Conservation (phyloP, 2,329 filamentous ascomycete genomes). For the Cladosporium cucumerinum region DNA sequence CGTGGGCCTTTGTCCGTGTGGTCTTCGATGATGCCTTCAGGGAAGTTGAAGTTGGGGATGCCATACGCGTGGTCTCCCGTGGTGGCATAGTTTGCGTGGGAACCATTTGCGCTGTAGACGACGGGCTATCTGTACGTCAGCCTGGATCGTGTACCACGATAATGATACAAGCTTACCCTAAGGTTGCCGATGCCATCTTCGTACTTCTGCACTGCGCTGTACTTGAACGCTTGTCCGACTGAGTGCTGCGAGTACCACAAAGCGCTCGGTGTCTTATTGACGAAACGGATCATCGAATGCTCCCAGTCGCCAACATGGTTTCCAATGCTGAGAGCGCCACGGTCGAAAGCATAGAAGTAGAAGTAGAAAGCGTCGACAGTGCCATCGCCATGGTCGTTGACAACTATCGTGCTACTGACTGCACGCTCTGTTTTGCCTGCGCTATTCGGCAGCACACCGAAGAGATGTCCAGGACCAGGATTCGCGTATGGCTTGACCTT, state of each 20-base stretch:
- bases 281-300: conserved; percentile 65
- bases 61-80: conserved; percentile 60
- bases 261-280: conserved; percentile 51
- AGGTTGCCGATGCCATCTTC: conserved; percentile 33
- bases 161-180: neutral
- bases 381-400: conserved; percentile 54
- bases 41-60: conserved; percentile 59
- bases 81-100: conserved; percentile 63
- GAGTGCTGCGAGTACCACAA: conserved; percentile 64
- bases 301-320: conserved; percentile 63
- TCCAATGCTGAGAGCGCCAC: conserved; percentile 45
- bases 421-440: conserved; percentile 51
- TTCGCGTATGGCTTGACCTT: conserved; percentile 31
- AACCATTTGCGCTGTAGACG: conserved; percentile 57
- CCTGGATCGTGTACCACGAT: neutral
- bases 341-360: conserved; percentile 59
- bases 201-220: conserved; percentile 52
- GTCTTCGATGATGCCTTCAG: conserved; percentile 52
- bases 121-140: conserved; percentile 45
- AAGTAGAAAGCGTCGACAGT: conserved; percentile 61
- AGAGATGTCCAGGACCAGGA: conserved; percentile 44
- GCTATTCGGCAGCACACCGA: conserved; percentile 53
- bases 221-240: conserved; percentile 62
- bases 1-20: conserved; percentile 53
- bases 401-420: conserved; percentile 52